Base-by-base conservation (phyloP, 2,329 filamentous ascomycete genomes). In the Epichloe gansuensis region DNA sequence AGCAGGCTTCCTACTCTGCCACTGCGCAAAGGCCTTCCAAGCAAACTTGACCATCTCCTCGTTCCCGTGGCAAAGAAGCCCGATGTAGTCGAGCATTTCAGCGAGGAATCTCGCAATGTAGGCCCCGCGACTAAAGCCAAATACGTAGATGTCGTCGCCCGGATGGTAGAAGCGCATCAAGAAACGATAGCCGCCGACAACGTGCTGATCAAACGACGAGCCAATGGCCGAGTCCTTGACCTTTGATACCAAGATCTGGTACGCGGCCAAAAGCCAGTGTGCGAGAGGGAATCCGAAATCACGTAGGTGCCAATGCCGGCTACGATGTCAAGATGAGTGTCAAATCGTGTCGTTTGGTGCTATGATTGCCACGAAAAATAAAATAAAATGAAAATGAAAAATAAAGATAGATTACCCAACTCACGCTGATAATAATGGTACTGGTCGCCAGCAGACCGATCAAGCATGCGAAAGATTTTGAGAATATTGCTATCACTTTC, bases 1-100 rank as follows among this genome's bases (percentile, higher is more conserved):
- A 0, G 72, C 69, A 9, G 66, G 67, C 73, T 73, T 70, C 73
- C 83, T 77, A 44, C 75, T 76, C 61, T 88, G 83, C 83, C 84
- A 89, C 62, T 83, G 81, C 7, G 83, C 78, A 61, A 89, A 90
- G 0, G 85, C 83, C 64, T 86, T 90, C 87, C 88, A 93, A 0
- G 86, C 88, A 63, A 94, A 94, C 4, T 78, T 75, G 50, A 88
- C 82, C 82, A 93, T 85, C 59, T 93, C 88, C 62, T 94, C 86
- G 60, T 94, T 94, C 11, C 88, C 88, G 50, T 86, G 83, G 12
- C 83, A 85, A 13, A 94, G 73, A 0, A 94, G 73, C 1, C 89
- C 88, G 52, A 93, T 82, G 59, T 87, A 83, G 61, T 93, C 87
- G 6, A 93, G 75, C 88, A 91, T 91, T 62, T 93, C 87, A 0